Base-by-base conservation (phyloP, 352 stramenopile species). In the Phytopythium montanum region DNA sequence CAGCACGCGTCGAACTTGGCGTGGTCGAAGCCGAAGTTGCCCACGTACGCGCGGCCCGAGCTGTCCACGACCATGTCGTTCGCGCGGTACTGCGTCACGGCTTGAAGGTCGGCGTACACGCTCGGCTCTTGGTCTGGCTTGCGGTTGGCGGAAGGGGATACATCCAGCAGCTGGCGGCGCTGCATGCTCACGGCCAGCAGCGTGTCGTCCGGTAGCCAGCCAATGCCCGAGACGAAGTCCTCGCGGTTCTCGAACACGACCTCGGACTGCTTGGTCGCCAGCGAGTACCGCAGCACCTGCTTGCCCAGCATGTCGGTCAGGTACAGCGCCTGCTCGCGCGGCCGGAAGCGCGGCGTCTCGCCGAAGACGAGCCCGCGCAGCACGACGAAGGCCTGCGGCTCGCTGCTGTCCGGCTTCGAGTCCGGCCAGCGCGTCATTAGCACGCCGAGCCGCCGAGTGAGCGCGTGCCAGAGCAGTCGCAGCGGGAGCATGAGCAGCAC, bases 11-110 rank as follows among this genome's bases (percentile, higher is more conserved):
- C 51, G 41, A 66, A 59, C 12, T 74, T 51, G 16, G 68, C 54
- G 29, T 75, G 58, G 63, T 87, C 70, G 49, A 88, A 90, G 60
- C 77, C 80, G 52, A 76, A 83, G 64, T 88, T 90, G 44, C 80
- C 73, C n/a, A 87, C 63, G 56, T 88, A 90, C 29, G 75, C 60
- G 5, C 69, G 72, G 0, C 77, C 80, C 0, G 44, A 59, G 13
- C 52, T 39, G 25, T 68, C 58, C 9, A 90, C 77, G 12, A 90
- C 80, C 60, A 86, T 57, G 53, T 85, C 80, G 56, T 85, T 90
- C 13, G 65, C 68, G 49, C 78, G 75, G 55, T 72, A 80, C 29
- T 70, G 64, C 45, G 77, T 81, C 23, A 87, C 72, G 26, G 46
- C 56, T 26, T 72, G 70, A 8, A 90, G 34, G 48, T 90, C 74